Percentiles rank a stretch among this genome's conserved stretches.
Evolutionary conservation across 345 rosid genomes (phyloP).

Genomic region (Excoecaria agallocha): DNA sequence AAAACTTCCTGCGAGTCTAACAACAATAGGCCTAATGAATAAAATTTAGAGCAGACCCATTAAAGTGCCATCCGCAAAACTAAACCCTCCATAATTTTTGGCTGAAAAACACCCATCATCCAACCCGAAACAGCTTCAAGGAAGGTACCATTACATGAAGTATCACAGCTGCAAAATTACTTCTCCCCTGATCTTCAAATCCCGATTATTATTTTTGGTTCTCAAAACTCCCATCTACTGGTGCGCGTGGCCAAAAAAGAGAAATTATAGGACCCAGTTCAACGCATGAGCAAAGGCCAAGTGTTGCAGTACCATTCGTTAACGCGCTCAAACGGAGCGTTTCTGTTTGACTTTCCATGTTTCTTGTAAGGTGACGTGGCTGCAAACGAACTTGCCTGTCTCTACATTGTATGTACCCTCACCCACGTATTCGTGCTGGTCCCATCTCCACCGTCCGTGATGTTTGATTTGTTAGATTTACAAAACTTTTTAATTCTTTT

Average conservation of each 20-base stretch:
- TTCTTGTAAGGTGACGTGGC: background rate
- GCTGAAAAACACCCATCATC: too few relatives aligned
- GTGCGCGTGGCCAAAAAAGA: conserved; percentile 25
- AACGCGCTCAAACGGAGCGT: background rate
- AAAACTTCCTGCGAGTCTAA: too few relatives aligned
- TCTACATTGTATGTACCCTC: background rate
- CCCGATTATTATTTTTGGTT: background rate
- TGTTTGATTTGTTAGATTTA: too few relatives aligned
- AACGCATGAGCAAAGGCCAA: background rate
- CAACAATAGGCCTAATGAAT: too few relatives aligned
- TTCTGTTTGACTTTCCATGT: background rate
- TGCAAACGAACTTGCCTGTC: background rate
- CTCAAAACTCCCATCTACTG: background rate
- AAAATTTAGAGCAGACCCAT: too few relatives aligned
- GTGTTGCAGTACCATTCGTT: background rate
- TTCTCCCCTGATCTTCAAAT: too few relatives aligned
- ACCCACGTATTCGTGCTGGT: background rate
- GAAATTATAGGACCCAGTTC: background rate
- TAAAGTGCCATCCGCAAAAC: too few relatives aligned
- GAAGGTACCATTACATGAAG: too few relatives aligned
- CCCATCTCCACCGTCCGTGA: background rate
- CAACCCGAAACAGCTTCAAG: too few relatives aligned
- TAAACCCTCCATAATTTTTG: too few relatives aligned
- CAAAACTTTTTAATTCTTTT: too few relatives aligned
- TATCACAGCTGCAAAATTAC: too few relatives aligned